phyloP scores from a whole-genome alignment of 2,329 filamentous ascomycete genomes.

The Phialocephala sp. region DNA sequence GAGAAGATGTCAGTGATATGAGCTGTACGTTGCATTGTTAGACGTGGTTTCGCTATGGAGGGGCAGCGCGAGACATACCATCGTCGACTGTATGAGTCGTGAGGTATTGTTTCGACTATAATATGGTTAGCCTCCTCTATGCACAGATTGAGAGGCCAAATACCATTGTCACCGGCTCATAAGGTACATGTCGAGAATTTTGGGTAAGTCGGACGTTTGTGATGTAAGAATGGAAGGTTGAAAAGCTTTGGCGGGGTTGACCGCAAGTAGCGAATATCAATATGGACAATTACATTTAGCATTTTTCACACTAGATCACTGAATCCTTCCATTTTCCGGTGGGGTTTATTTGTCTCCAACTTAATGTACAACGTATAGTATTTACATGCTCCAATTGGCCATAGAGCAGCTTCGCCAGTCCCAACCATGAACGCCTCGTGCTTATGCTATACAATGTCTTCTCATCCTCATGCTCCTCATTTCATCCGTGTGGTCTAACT shows the following conservation, averaged over 20 bases:
- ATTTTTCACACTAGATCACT: neutral
- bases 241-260: conserved; percentile 31
- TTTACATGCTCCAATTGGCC: conserved; percentile 9
- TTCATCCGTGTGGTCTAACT: neutral
- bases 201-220: conserved; percentile 20
- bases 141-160: conserved; percentile 13
- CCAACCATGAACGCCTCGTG: conserved; percentile 33
- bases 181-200: conserved; percentile 20
- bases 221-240: conserved; percentile 5
- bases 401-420: conserved; percentile 2
- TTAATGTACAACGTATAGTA: conserved; percentile 23
- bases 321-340: neutral
- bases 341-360: neutral
- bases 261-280: conserved; percentile 8
- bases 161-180: conserved; percentile 41
- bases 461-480: conserved; percentile 10
- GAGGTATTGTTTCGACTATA: conserved; percentile 96
- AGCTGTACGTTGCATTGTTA: conserved; percentile 55
- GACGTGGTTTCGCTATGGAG: conserved; percentile 24
- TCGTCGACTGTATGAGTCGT: conserved; percentile 89
- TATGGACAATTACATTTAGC: neutral
- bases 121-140: neutral
- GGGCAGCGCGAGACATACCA: conserved; percentile 57
- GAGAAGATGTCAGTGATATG: conserved; percentile 87
- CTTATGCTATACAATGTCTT: conserved; percentile 31